Base-by-base conservation (phyloP, 371 early-diverging fungal genomes). In the Mucor racemosus region DNA sequence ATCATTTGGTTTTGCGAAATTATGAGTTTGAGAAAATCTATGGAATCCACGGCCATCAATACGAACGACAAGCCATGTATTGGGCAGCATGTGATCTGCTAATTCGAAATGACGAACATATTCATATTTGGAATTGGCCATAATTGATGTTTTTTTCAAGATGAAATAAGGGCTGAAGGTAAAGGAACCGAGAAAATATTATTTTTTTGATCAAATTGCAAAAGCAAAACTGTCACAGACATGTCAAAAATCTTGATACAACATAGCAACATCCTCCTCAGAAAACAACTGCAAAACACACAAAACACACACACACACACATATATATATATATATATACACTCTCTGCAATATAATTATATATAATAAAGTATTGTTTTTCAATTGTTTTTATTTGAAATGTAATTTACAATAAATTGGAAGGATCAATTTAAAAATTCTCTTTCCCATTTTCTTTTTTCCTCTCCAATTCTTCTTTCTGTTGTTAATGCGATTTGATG, bases 11-110 rank as follows among this genome's bases (percentile, higher is more conserved):
- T 98, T 98, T 38, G 71, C 74, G 71, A 97, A 98, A 7, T 82
- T 65, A 78, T 98, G 97, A 21, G 75, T 80, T 65, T 86, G 80
- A 10, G 96, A 90, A 77, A 98, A 98, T 62, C 92, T 90, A 76
- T 95, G 95, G 77, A 98, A 98, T 41, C 91, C 89, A 71, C 94
- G 92, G 9, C 99, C 99, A 69, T 98, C 99, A 44, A 98, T 83
- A 56, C 98, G 91, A 40, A 97, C 94, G 31, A 96, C 95, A 33
- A 97, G 77, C 84, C 86, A 97, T 44, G 94, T 94, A 65, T 90
- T 90, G 11, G 91, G 92, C 35, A 97, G 80, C 31, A 97, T 73
- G 14, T 80, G 82, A 67, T 91, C 88, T 62, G 90, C 84, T 17
- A 74, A 76, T 82, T 98, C 98, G 80, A 96, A 98, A 62, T 87